These are phyloP conservation scores for Alectoria sarmentosa DNA, from an alignment of 495 filamentous ascomycete species.

Conservation along the genomic window DNA sequence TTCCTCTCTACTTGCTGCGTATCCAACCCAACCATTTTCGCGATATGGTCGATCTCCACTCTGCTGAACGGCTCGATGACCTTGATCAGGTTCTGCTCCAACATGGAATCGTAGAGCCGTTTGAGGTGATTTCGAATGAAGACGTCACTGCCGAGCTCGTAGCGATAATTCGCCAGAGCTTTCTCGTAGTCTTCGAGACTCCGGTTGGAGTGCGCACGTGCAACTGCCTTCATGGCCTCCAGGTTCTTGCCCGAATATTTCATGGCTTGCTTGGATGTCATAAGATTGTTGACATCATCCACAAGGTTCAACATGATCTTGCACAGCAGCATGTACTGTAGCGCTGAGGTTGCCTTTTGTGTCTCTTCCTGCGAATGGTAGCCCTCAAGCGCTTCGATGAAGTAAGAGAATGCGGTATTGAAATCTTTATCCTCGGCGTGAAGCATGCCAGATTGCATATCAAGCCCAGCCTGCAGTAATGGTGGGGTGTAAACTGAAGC, in stretches of 20 bases:
- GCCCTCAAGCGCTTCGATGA: constrained; percentile 96
- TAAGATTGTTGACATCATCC: constrained; percentile 88
- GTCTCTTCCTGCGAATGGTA: constrained; percentile 89
- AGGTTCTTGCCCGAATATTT: constrained; percentile 92
- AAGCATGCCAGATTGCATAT: constrained; percentile 98
- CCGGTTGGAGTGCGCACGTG: constrained; percentile 87
- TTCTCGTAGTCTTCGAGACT: constrained; percentile 94
- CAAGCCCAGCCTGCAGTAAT: constrained; percentile 86
- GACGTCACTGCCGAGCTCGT: constrained; percentile 82
- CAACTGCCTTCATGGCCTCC: constrained; percentile 98
- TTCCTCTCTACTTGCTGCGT: constrained; percentile 96
- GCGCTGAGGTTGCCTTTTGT: constrained; percentile 74
- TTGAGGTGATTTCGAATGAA: constrained; percentile 95
- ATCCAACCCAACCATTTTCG: constrained; percentile 93
- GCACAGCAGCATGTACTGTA: constrained; percentile 99
- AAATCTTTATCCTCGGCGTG: constrained; percentile 99
- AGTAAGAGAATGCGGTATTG: constrained; percentile 96
- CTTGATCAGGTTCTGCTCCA: constrained; percentile 98
- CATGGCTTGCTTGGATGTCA: constrained; percentile 89
- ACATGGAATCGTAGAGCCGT: constrained; percentile 92
- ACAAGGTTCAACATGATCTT: constrained; percentile 98
- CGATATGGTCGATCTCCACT: constrained; percentile 93
- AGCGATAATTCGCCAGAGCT: constrained; percentile 79
- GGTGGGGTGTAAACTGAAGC: constrained; percentile 97
- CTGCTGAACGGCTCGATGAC: constrained; percentile 97